phyloP scores from a whole-genome alignment of 2,329 filamentous ascomycete genomes.

The Apiospora saccharicola region DNA sequence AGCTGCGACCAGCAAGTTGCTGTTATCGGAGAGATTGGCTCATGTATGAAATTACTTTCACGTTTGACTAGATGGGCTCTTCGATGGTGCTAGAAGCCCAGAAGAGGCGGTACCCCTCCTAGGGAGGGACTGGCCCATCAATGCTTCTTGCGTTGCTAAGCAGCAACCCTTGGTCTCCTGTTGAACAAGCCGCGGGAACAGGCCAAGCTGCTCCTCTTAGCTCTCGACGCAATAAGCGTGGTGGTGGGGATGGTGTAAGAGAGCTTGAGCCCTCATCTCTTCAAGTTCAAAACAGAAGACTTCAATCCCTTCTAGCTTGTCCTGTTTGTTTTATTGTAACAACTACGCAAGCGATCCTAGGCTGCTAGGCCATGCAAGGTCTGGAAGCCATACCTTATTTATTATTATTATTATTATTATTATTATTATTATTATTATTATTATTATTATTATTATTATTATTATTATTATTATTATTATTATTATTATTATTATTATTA shows the following conservation, averaged over 20 bases:
- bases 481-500: too few species aligned
- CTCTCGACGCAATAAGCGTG: slow-evolving; percentile 11
- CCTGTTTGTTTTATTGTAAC: not conserved
- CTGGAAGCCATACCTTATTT: not conserved
- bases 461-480: too few species aligned
- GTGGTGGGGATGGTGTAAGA: slow-evolving; percentile 7
- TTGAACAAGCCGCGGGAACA: not conserved
- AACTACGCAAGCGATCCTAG: not conserved
- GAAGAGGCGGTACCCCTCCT: not conserved
- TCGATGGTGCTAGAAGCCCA: not conserved
- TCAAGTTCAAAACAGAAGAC: not conserved
- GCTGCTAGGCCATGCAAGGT: not conserved
- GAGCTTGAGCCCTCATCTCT: slow-evolving; percentile 18
- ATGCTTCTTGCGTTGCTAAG: not conserved
- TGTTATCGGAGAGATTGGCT: not conserved
- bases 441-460: too few species aligned
- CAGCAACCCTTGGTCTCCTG: not conserved
- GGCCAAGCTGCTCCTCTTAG: not conserved
- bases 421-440: too few species aligned
- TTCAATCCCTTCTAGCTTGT: not conserved
- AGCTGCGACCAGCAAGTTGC: not conserved
- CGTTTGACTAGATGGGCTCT: not conserved
- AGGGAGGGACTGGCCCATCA: not conserved
- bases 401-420: too few species aligned
- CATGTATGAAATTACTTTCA: not conserved